Conservation (phyloP, 2,329 filamentous ascomycete species). For the Pseudocercospora vitis region DNA sequence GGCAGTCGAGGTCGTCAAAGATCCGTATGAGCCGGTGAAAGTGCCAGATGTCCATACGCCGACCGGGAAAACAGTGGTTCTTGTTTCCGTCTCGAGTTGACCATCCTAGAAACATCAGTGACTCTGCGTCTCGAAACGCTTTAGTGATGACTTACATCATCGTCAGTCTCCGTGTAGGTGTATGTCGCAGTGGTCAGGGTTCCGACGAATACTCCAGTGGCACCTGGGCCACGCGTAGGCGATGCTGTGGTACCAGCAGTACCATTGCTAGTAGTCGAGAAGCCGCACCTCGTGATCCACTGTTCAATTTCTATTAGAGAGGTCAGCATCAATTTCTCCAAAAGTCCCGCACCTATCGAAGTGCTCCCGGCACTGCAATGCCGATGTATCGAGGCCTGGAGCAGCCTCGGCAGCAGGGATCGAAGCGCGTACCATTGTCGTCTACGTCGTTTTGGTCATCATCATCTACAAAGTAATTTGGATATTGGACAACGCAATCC, state of each 20-base stretch:
- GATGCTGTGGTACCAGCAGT: not conserved
- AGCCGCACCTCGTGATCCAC: conserved; percentile 6
- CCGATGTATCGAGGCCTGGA: not conserved
- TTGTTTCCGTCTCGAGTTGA: conserved; percentile 4
- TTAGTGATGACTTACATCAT: not conserved
- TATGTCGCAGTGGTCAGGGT: conserved; percentile 7
- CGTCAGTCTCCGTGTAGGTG: conserved; percentile 7
- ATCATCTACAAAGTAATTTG: conserved; percentile 13
- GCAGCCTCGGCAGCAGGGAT: conserved; percentile 3
- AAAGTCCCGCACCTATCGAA: conserved; percentile 1
- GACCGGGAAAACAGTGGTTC: conserved; percentile 3
- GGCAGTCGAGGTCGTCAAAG: conserved; percentile 6
- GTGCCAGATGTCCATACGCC: conserved; percentile 5
- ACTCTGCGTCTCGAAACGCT: not conserved
- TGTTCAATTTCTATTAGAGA: conserved; percentile 9
- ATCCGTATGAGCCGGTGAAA: conserved; percentile 7
- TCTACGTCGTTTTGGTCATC: conserved; percentile 13
- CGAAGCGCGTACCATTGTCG: conserved; percentile 4
- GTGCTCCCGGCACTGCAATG: conserved; percentile 5
- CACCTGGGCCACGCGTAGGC: conserved; percentile 1
- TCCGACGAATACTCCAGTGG: conserved; percentile 7
- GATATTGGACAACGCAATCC: conserved; percentile 14
- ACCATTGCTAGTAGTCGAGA: not conserved
- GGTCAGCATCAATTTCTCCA: conserved; percentile 2
- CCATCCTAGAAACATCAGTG: not conserved